phyloP scores from a whole-genome alignment of 164 flowering plant species.

The Houttuynia cordata region DNA sequence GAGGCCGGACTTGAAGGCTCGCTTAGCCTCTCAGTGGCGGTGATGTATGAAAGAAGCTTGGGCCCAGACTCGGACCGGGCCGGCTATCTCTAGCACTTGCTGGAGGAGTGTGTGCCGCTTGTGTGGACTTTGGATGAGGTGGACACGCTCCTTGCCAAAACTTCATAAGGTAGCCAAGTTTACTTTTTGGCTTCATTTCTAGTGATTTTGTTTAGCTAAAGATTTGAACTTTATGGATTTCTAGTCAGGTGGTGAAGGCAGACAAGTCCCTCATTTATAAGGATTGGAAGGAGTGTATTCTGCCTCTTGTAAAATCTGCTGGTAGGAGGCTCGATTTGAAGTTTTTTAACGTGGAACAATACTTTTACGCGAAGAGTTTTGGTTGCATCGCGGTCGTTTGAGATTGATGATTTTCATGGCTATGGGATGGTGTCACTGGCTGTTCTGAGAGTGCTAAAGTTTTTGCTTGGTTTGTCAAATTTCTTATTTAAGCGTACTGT shows the following conservation, averaged over 20 bases:
- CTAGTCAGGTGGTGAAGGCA: slow-evolving; percentile 76
- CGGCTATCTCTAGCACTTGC: slow-evolving; percentile 65
- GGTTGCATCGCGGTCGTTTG: slow-evolving; percentile 78
- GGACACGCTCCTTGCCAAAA: too few relatives aligned
- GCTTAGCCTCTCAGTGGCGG: too few relatives aligned
- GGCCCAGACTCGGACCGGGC: slow-evolving; percentile 64
- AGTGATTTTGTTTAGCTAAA: too few relatives aligned
- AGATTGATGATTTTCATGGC: too few relatives aligned
- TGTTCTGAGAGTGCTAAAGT: slow-evolving; percentile 58
- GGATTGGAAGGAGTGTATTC: slow-evolving; percentile 85
- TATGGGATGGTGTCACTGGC: slow-evolving; percentile 99
- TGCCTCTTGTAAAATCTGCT: slow-evolving; percentile 40
- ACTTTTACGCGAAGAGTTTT: slow-evolving; percentile 78
- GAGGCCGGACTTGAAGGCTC: too few relatives aligned
- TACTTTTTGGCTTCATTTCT: too few relatives aligned
- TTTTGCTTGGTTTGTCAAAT: too few relatives aligned
- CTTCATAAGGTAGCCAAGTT: too few relatives aligned
- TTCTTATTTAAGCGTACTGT: too few relatives aligned
- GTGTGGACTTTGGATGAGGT: too few relatives aligned
- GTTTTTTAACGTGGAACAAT: slow-evolving; percentile 53
- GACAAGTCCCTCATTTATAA: slow-evolving; percentile 56
- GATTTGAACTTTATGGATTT: slow-evolving; percentile 11
- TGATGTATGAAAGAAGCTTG: slow-evolving; percentile 76
- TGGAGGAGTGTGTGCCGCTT: too few relatives aligned
- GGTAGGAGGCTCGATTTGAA: slow-evolving; percentile 26